Conservation (phyloP, 2,329 filamentous ascomycete genomes). For the Penicillium palitans region DNA sequence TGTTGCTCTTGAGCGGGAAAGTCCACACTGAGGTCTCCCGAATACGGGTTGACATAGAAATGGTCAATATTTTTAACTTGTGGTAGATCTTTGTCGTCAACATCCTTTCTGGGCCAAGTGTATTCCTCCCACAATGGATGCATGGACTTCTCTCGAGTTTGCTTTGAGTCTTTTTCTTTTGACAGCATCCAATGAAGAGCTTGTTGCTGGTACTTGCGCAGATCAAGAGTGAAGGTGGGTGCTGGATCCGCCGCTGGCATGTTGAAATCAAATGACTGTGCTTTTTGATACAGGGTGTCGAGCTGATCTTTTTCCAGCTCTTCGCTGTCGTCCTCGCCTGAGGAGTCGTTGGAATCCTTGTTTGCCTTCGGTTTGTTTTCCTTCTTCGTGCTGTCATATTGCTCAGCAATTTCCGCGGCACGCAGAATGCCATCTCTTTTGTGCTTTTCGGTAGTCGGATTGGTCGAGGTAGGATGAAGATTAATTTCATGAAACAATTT, state of each 20-base stretch:
- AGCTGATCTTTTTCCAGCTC: slow-evolving; percentile 95
- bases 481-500: slow-evolving; percentile 88
- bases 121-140: slow-evolving; percentile 98
- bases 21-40: slow-evolving; percentile 84
- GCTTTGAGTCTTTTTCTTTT: slow-evolving; percentile 80
- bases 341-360: slow-evolving; percentile 47
- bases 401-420: slow-evolving; percentile 85
- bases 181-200: slow-evolving; percentile 94
- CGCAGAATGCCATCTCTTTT: slow-evolving; percentile 81
- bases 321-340: slow-evolving; percentile 77
- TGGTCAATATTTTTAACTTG: slow-evolving; percentile 63
- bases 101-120: slow-evolving; percentile 80
- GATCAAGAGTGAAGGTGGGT: slow-evolving; percentile 74
- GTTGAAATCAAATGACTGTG: slow-evolving; percentile 92
- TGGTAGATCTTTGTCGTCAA: slow-evolving; percentile 75
- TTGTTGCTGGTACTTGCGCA: slow-evolving; percentile 94
- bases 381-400: slow-evolving; percentile 64
- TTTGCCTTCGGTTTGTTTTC: slow-evolving; percentile 30
- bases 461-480: slow-evolving; percentile 72
- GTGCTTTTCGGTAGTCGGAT: slow-evolving; percentile 71
- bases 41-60: slow-evolving; percentile 98
- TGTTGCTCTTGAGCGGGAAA: slow-evolving; percentile 94
- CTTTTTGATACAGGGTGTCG: slow-evolving; percentile 90
- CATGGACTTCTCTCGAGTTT: slow-evolving; percentile 76
- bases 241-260: slow-evolving; percentile 85